These are phyloP conservation scores for Trebouxia sp. DNA, from an alignment of 139 green algal species.

Conservation along the genomic window DNA sequence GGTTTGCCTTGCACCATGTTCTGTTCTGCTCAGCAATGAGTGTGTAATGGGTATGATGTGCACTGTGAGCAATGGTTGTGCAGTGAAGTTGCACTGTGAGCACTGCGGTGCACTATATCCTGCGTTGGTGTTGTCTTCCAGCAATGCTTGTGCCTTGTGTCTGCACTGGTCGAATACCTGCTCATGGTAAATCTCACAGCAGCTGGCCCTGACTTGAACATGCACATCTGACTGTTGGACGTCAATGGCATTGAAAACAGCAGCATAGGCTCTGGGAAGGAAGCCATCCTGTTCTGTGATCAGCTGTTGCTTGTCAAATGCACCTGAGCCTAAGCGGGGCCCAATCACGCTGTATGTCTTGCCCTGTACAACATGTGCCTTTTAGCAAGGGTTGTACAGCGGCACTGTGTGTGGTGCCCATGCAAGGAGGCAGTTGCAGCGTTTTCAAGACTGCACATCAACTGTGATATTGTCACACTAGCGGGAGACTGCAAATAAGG, in stretches of 20 bases:
- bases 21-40: too few species aligned
- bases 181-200: slow-evolving; percentile 78
- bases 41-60: too few species aligned
- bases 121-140: too few species aligned
- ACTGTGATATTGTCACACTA: background rate
- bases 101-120: too few species aligned
- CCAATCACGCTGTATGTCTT: slow-evolving; percentile 87
- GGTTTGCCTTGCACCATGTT: too few species aligned
- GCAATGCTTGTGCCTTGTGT: too few species aligned
- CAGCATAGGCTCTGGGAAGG: slow-evolving; percentile 50
- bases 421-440: too few species aligned
- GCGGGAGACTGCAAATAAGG: background rate
- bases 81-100: too few species aligned
- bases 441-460: too few species aligned
- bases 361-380: slow-evolving; percentile 40
- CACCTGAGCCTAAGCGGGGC: slow-evolving; percentile 43
- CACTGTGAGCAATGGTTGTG: too few species aligned
- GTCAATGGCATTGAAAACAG: slow-evolving; percentile 32
- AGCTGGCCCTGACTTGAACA: slow-evolving; percentile 32
- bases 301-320: slow-evolving; percentile 4
- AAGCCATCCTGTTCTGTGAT: slow-evolving; percentile 55
- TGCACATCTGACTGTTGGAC: slow-evolving; percentile 9
- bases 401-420: too few species aligned
- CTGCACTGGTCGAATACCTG: background rate
- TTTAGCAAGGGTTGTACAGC: too few species aligned